Conservation (phyloP, 2,329 filamentous ascomycete genomes). For the Sporothrix luriei region DNA sequence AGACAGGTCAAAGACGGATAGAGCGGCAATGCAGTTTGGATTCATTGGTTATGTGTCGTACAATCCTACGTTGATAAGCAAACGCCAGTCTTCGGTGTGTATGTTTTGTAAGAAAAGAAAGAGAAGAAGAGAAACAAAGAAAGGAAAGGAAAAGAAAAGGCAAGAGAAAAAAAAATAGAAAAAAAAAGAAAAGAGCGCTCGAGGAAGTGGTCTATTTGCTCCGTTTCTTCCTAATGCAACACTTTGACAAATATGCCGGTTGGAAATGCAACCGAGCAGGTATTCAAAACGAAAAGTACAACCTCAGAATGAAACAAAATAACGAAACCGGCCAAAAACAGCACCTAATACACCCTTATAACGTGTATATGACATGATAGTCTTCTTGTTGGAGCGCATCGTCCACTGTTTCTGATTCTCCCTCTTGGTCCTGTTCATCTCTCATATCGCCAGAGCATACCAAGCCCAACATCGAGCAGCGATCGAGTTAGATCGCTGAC, state of each 20-base stretch:
- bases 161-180: not conserved
- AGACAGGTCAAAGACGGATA: slow-evolving; percentile 14
- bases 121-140: no score
- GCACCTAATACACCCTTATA: not conserved
- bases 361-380: not conserved
- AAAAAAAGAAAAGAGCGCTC: no score
- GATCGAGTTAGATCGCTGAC: slow-evolving; percentile 25
- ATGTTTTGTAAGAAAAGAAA: not conserved
- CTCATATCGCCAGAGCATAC: slow-evolving; percentile 21
- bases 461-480: slow-evolving; percentile 13
- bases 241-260: not conserved
- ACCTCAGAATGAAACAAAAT: not conserved
- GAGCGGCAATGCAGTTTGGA: not conserved
- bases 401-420: not conserved
- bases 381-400: not conserved
- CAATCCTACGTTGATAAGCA: not conserved
- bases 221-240: not conserved
- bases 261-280: not conserved
- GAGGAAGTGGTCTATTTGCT: not conserved
- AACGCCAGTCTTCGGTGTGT: not conserved
- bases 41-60: no score
- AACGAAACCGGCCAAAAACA: slow-evolving; percentile 7
- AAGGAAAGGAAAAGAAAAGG: no score
- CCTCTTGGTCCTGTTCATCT: not conserved
- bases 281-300: not conserved